Conservation (phyloP, 1,284 basidiomycete genomes). For the Crucibulum parvulum region DNA sequence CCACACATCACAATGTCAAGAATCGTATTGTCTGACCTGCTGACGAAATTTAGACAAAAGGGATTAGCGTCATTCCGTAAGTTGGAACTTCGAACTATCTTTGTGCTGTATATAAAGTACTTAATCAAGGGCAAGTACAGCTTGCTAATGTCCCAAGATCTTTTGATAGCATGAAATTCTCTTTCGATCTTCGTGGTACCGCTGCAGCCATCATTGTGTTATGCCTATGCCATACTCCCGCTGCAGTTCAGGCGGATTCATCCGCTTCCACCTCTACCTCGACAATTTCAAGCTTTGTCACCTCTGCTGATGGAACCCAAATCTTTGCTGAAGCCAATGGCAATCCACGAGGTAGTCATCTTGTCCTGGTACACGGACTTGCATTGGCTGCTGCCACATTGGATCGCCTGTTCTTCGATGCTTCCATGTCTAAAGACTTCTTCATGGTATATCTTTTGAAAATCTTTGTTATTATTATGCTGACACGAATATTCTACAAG, state of each 20-base stretch:
- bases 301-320: background rate
- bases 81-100: too few species aligned
- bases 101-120: too few species aligned
- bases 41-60: too few species aligned
- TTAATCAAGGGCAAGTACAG: too few species aligned
- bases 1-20: too few species aligned
- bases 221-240: too few species aligned
- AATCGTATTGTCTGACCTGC: too few species aligned
- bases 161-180: too few species aligned
- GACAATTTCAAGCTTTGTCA: background rate
- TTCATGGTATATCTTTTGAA: slow-evolving; percentile 11
- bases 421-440: background rate
- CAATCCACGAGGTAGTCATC: slow-evolving; percentile 6
- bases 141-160: too few species aligned
- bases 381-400: slow-evolving; percentile 10
- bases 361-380: slow-evolving; percentile 15
- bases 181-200: too few species aligned
- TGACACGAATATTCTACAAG: slow-evolving; percentile 2
- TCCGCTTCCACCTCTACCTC: background rate
- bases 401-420: slow-evolving; percentile 12
- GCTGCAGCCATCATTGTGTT: too few species aligned
- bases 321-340: slow-evolving; percentile 17
- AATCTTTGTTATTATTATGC: background rate
- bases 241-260: background rate
- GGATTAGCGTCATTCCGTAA: too few species aligned